phyloP scores from a whole-genome alignment of 495 filamentous ascomycete genomes.

The Immersiella caudata region DNA sequence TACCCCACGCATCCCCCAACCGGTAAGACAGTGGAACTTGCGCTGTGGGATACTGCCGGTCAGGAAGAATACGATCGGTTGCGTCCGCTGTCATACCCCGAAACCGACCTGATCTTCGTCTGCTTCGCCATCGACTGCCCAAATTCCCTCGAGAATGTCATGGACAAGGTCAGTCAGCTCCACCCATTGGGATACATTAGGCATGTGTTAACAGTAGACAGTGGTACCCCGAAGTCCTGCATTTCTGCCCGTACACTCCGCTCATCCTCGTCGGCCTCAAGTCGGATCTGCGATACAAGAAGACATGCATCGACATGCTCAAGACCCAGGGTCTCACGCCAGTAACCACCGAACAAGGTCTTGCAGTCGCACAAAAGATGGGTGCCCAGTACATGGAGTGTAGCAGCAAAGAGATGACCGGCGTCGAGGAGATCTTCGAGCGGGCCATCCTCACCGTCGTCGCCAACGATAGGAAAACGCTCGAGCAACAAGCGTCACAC shows the following conservation, averaged over 20 bases:
- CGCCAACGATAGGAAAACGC: constrained; percentile 60
- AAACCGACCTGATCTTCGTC: constrained; percentile 96
- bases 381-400: constrained; percentile 94
- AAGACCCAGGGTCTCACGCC: constrained; percentile 96
- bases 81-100: constrained; percentile 93
- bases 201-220: constrained; percentile 42
- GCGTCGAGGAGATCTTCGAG: constrained; percentile 94
- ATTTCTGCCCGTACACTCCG: constrained; percentile 97
- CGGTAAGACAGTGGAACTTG: constrained; percentile 92
- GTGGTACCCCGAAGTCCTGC: constrained; percentile 99
- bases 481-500: constrained; percentile 47
- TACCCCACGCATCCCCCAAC: constrained; percentile 83
- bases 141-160: constrained; percentile 95
- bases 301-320: constrained; percentile 95
- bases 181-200: background rate
- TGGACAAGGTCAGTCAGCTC: constrained; percentile 80
- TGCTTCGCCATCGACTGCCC: constrained; percentile 99
- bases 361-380: constrained; percentile 87
- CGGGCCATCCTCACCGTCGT: constrained; percentile 86
- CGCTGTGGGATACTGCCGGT: constrained; percentile 97
- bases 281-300: constrained; percentile 91
- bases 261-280: constrained; percentile 95
- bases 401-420: constrained; percentile 94
- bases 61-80: constrained; percentile 98
- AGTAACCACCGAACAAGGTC: constrained; percentile 87